phyloP scores from a whole-genome alignment of 2,329 filamentous ascomycete genomes.

The Lasiodiplodia sp. region DNA sequence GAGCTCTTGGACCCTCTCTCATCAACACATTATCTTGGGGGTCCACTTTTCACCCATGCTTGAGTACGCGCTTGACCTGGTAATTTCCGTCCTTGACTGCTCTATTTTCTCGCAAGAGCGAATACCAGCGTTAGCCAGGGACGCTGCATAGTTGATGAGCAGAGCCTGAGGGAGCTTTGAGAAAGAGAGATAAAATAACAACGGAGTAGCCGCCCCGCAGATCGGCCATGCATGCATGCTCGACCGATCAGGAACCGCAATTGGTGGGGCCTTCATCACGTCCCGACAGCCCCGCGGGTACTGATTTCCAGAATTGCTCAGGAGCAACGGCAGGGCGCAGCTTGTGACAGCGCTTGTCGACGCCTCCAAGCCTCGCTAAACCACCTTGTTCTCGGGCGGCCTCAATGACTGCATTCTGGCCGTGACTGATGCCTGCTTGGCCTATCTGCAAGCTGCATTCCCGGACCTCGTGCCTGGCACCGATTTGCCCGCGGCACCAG shows the following conservation, averaged over 20 bases:
- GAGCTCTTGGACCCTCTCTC: not conserved
- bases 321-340: not conserved
- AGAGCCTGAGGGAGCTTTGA: not conserved
- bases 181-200: not conserved
- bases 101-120: not conserved
- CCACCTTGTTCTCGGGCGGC: too few species aligned
- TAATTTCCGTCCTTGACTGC: not conserved
- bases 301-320: not conserved
- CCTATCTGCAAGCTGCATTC: not conserved
- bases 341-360: not conserved
- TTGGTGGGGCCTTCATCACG: not conserved
- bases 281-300: not conserved
- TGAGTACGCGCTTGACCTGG: not conserved
- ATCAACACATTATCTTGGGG: not conserved
- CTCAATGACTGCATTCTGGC: not conserved
- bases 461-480: constrained; percentile 1
- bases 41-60: not conserved
- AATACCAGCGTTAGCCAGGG: too few species aligned
- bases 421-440: constrained; percentile 10
- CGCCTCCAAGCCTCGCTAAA: not conserved
- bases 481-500: not conserved
- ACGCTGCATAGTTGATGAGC: not conserved
- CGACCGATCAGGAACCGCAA: not conserved
- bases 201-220: not conserved
- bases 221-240: not conserved